Evolutionary conservation across 495 filamentous ascomycete species (phyloP).

Genomic region (Wilcoxina mikolae): DNA sequence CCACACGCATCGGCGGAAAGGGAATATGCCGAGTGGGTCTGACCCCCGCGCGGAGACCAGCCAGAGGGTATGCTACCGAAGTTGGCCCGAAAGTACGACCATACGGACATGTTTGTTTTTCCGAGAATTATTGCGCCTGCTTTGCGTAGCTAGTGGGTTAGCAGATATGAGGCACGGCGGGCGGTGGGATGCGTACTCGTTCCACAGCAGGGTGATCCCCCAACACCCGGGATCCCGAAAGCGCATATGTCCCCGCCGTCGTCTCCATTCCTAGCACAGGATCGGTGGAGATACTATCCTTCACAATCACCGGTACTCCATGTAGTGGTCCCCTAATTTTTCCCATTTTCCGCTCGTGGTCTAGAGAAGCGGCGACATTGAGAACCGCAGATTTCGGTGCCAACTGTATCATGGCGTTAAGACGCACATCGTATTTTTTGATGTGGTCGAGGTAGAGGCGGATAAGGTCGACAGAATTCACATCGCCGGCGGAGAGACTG

Average conservation of each 20-base stretch:
- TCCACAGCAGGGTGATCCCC: slow-evolving; percentile 28
- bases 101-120: slow-evolving; percentile 35
- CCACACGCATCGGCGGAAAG: slow-evolving; percentile 31
- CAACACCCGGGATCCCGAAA: slow-evolving; percentile 25
- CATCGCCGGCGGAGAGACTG: no score
- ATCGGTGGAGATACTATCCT: slow-evolving; percentile 32
- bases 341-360: no score
- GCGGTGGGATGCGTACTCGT: slow-evolving; percentile 3
- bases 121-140: slow-evolving; percentile 37
- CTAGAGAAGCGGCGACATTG: no score
- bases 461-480: no score
- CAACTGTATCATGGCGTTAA: no score
- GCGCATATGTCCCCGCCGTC: slow-evolving; percentile 33
- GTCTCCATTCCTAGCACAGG: slow-evolving; percentile 34
- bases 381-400: no score
- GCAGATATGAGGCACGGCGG: not conserved
- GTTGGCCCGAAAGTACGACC: slow-evolving; percentile 27
- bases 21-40: slow-evolving; percentile 35
- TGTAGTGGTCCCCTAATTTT: no score
- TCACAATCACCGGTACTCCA: slow-evolving; percentile 25
- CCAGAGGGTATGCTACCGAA: slow-evolving; percentile 29
- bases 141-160: slow-evolving; percentile 29
- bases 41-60: slow-evolving; percentile 35
- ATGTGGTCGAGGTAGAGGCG: no score
- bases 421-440: no score